Evolutionary conservation across 345 rosid genomes (phyloP), one percentile per base, ranked within the genome.

Genomic region (Eutrema japonicum): DNA sequence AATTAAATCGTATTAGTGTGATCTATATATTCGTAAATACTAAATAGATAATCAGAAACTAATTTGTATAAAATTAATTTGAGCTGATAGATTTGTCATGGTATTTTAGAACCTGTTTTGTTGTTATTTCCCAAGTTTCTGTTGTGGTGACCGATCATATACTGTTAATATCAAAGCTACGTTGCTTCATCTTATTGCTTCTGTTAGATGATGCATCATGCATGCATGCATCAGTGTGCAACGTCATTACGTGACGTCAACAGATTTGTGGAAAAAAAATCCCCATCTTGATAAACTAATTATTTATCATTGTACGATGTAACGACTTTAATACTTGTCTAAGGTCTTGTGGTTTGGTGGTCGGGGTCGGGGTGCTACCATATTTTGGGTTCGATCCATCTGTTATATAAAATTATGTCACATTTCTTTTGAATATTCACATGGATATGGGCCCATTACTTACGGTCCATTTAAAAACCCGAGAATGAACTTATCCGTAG

Each of bases 181-280:
- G 36, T 27, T 49, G 66, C 18, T 53, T 49, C 41, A 37, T 48
- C 59, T 38, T 27, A 41, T 49, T 40, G 54, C 45, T 56, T 69
- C 36, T 48, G 42, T 41, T 43, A 53, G 33, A 16, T 45, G 33
- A 16, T 45, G 37, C 46, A 57, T 69, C 12, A 18, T 69, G 47
- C 73, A 45, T 55, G 50, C 75, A 40, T 60, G 60, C 35, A 61
- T 50, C 60, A 5, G 9, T 18, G 5, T 33, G 3, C 14, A n/a
- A 57, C 45, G 75, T 62, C 18, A 72, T 10, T 45, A 16, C 32
- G 3, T 30, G 50, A 40, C 10, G 35, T 61, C 11, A 38, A 22
- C 52, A 18, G 35, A n/a, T 8, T 52, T 72, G 64, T 72, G 62
- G 69, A 22, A 22, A 52, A 32, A 29, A 38, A 55, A 43, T 4